phyloP scores from a whole-genome alignment of 169 alveolate genomes.

The Plasmodium adleri region DNA sequence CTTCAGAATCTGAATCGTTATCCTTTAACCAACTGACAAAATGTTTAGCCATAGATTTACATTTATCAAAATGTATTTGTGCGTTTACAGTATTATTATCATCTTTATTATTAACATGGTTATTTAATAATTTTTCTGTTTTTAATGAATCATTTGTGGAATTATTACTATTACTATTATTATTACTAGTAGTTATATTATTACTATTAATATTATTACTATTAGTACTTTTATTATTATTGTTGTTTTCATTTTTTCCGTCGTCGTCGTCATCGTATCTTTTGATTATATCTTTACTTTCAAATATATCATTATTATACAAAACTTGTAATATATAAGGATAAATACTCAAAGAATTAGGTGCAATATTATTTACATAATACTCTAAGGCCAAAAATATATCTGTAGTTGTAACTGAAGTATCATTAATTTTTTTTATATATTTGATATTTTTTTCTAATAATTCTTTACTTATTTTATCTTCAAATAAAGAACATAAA shows the following conservation, averaged over 20 bases:
- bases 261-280: constrained; percentile 72
- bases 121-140: no score
- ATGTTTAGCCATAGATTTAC: constrained; percentile 87
- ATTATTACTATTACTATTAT: no score
- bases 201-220: constrained; percentile 41
- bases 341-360: constrained; percentile 81
- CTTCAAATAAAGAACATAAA: constrained; percentile 82
- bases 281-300: constrained; percentile 84
- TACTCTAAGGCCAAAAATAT: constrained; percentile 86
- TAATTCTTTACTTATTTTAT: constrained; percentile 74
- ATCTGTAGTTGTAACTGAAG: constrained; percentile 85
- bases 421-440: constrained; percentile 82
- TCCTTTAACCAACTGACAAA: constrained; percentile 87
- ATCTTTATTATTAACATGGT: no score
- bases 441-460: constrained; percentile 82
- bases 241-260: neutral
- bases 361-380: constrained; percentile 84
- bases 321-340: constrained; percentile 88
- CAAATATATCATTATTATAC: constrained; percentile 86
- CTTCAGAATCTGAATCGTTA: constrained; percentile 80
- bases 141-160: no score
- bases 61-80: constrained; percentile 16
- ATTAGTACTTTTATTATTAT: constrained; percentile 59
- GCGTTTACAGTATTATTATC: no score
- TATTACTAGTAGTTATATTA: no score